Conservation (phyloP, 1,139 yeast species). For the Hanseniaspora uvarum region DNA sequence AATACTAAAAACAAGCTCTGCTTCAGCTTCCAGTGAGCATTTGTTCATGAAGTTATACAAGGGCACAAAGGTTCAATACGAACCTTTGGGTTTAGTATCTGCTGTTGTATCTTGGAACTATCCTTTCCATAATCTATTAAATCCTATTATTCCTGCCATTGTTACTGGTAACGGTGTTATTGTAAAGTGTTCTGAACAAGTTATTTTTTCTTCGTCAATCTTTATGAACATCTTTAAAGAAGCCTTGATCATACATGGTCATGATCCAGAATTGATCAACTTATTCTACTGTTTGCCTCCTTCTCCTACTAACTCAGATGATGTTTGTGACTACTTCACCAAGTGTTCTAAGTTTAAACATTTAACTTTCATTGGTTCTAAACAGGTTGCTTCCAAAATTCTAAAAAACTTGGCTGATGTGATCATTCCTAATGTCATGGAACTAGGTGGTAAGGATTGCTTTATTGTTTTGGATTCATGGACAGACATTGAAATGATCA, state of each 20-base stretch:
- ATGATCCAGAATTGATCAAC: conserved; percentile 75
- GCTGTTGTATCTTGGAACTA: conserved; percentile 95
- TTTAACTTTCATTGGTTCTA: conserved; percentile 90
- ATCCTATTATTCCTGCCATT: conserved; percentile 79
- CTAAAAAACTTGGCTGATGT: conserved; percentile 70
- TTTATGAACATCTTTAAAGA: conserved; percentile 59
- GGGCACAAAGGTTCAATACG: conserved; percentile 84
- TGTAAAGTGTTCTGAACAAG: conserved; percentile 89
- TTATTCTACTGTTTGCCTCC: conserved; percentile 44
- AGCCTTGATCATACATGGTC: conserved; percentile 62
- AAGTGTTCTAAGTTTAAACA: conserved; percentile 75
- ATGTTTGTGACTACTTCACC: conserved; percentile 52
- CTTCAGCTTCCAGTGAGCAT: conserved; percentile 67
- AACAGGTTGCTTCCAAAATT: conserved; percentile 83
- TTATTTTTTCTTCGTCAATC: conserved; percentile 84
- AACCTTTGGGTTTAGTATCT: conserved; percentile 80
- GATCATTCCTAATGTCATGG: conserved; percentile 86
- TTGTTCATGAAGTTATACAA: conserved; percentile 65
- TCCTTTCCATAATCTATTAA: conserved; percentile 85
- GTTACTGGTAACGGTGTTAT: conserved; percentile 87
- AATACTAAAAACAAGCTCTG: conserved; percentile 51
- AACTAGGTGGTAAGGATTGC: conserved; percentile 92
- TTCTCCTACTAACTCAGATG: neutral
- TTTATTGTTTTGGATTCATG: conserved; percentile 72
- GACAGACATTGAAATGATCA: conserved; percentile 45